A percentile compares a stretch with the other conserved stretches of the same genome.
phyloP scores from a whole-genome alignment of 208 protist genomes.

The Hexamita inflata region DNA sequence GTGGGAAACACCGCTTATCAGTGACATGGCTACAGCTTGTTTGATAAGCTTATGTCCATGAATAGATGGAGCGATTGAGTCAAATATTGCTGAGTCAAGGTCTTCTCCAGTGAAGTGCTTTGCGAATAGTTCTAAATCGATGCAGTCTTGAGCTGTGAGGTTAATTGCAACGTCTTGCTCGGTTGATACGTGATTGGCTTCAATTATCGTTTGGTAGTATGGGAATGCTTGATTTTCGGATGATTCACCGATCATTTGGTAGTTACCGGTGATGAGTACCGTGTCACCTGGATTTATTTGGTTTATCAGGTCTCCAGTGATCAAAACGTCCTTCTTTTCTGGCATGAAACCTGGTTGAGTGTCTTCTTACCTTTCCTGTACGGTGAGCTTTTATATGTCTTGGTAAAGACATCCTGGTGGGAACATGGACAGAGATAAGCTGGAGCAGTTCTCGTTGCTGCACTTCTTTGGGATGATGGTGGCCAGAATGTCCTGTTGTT shows the following conservation, averaged over 20 bases:
- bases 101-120: neutral
- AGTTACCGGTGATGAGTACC: neutral
- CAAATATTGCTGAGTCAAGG: neutral
- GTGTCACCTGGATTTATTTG: conserved; percentile 1
- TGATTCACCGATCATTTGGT: neutral
- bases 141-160: neutral
- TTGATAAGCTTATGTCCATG: conserved; percentile 88
- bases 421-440: neutral
- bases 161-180: neutral
- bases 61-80: conserved; percentile 87
- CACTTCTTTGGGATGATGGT: neutral
- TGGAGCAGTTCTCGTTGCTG: neutral
- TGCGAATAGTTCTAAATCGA: neutral
- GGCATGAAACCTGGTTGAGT: neutral
- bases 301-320: conserved; percentile 17
- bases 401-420: neutral
- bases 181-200: neutral
- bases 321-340: conserved; percentile 4
- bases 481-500: no score
- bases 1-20: conserved; percentile 46
- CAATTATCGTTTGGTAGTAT: conserved; percentile 9
- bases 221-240: conserved; percentile 45
- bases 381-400: neutral
- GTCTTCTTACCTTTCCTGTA: neutral
- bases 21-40: conserved; percentile 73